Evolutionary conservation across 352 stramenopile species (phyloP).

Genomic region (Globisporangium emineosum): DNA sequence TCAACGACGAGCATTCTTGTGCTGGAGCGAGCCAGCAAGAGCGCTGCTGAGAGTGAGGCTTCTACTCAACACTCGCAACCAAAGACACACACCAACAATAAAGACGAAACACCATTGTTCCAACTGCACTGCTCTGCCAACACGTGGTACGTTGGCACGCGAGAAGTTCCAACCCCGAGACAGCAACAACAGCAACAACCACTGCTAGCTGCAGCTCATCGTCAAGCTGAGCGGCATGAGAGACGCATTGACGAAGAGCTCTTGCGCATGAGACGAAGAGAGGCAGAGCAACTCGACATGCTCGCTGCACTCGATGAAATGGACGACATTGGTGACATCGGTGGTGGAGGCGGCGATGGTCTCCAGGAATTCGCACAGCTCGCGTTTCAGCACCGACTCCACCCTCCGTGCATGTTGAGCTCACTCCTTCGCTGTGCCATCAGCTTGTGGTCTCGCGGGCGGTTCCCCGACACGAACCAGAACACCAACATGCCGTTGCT

Average conservation of each 20-base stretch:
- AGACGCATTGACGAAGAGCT: slow-evolving; percentile 9
- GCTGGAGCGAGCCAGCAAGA: slow-evolving; percentile 7
- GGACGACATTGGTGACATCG: not conserved
- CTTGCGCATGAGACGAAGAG: slow-evolving; percentile 18
- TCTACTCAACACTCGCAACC: not conserved
- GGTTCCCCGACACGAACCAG: slow-evolving; percentile 29
- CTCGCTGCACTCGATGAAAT: slow-evolving; percentile 13
- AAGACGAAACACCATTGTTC: slow-evolving; percentile 8
- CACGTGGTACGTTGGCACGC: not conserved
- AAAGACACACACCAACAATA: not conserved
- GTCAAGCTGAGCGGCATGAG: not conserved
- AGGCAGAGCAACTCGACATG: slow-evolving; percentile 16
- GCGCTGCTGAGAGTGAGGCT: not conserved
- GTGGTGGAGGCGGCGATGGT: not conserved
- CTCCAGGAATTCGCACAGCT: slow-evolving; percentile 1
- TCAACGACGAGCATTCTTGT: slow-evolving; percentile 58
- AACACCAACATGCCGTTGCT: slow-evolving; percentile 27
- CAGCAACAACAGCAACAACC: slow-evolving; percentile 1
- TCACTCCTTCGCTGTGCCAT: slow-evolving; percentile 42
- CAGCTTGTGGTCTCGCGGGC: slow-evolving; percentile 35
- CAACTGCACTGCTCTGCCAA: slow-evolving; percentile 19
- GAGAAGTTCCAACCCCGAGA: not conserved
- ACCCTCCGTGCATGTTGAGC: slow-evolving; percentile 17
- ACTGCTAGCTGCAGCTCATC: not conserved
- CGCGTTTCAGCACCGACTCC: slow-evolving; percentile 9